Evolutionary conservation across 2,329 filamentous ascomycete species (phyloP), one percentile per base, ranked within the genome.

Genomic region (Curvularia hawaiiensis): DNA sequence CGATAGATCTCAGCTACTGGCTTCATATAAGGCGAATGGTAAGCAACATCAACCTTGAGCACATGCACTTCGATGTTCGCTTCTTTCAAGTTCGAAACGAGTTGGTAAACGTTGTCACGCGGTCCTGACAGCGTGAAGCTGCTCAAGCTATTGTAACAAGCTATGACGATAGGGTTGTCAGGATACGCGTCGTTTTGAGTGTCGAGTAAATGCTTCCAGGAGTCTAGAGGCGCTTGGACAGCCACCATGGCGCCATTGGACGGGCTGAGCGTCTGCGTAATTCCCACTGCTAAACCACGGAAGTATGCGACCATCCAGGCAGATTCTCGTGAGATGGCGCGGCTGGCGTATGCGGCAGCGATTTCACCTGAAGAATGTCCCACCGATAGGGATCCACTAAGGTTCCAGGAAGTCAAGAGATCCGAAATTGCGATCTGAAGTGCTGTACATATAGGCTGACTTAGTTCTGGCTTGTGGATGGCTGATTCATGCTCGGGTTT

Each of bases 1-100:
- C 60, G 64, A 46, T 69, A 66, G 3, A 61, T 41, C 11, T 38
- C 43, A 26, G 58, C 50, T 70, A 7, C 70, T 53, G 22, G 46
- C 3, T 67, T 30, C 77, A 80, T 80, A 44, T 80, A 77, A 31
- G 73, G 70, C 0, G 78, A 80, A 53, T 82, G 80, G 50, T 82
- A 83, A 0, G 80, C 80, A 12, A 67, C 73, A 26, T 79, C 75
- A 1, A 81, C 54, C 72, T 58, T 72, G 3, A 83, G 72, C 12
- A 66, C 50, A 3, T 77, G 70, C 4, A 68, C 70, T 54, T 80
- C 80, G 9, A 73, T 73, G 4, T 71, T 62, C n/a, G 75, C 65
- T 6, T 74, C 69, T 7, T 76, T 66, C 0, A 82, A 59, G 4
- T 62, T 60, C 1, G 63, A 54, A 14, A 71, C 66, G 0, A 74